Percentiles rank a stretch among this genome's conserved stretches.
Conservation (phyloP, 2,329 filamentous ascomycete genomes). For the Phaeosphaeria sp. region DNA sequence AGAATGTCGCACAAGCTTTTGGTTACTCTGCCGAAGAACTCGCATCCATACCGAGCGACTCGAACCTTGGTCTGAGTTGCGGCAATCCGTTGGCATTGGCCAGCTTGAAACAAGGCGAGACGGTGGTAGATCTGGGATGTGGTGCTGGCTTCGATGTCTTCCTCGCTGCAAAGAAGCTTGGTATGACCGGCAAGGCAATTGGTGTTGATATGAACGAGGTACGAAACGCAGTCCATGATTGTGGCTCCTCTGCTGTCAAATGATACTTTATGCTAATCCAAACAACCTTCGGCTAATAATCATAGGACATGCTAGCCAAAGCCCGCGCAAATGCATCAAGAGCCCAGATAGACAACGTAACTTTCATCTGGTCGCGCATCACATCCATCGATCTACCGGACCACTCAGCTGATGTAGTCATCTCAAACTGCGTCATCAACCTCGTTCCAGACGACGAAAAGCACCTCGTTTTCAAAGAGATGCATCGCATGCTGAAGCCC, state of each 20-base stretch:
- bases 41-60: constrained; percentile 51
- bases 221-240: too few relatives aligned
- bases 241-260: too few relatives aligned
- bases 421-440: constrained; percentile 63
- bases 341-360: constrained; percentile 52
- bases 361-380: constrained; percentile 61
- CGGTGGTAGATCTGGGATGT: constrained; percentile 63
- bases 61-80: constrained; percentile 63
- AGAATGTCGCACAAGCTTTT: constrained; percentile 15
- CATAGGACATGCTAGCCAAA: constrained; percentile 62
- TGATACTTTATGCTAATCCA: too few relatives aligned
- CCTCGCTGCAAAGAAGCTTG: constrained; percentile 59
- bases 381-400: constrained; percentile 55
- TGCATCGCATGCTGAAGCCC: constrained; percentile 63
- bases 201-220: constrained; percentile 68
- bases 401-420: constrained; percentile 60
- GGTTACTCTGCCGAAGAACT: constrained; percentile 54
- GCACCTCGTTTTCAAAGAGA: constrained; percentile 59
- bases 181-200: constrained; percentile 56
- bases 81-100: constrained; percentile 61
- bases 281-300: not conserved
- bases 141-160: constrained; percentile 67
- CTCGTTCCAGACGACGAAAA: constrained; percentile 32
- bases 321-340: constrained; percentile 56
- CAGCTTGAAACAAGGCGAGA: constrained; percentile 60